These are phyloP conservation scores for Orbilia blumenaviensis DNA, from an alignment of 2,329 filamentous ascomycete genomes.

Conservation along the genomic window DNA sequence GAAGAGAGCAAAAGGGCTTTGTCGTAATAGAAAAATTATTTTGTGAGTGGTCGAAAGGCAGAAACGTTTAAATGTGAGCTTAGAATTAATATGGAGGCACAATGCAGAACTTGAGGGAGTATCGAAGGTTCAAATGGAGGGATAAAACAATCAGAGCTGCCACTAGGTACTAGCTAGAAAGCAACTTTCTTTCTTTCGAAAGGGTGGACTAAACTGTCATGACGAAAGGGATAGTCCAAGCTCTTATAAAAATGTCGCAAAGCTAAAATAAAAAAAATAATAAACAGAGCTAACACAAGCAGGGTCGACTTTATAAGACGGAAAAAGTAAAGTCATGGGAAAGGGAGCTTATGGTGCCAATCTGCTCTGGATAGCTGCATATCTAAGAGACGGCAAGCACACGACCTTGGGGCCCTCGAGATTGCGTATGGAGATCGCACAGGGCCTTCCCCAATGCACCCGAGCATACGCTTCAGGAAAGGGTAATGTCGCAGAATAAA, in stretches of 20 bases:
- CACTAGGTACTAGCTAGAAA: neutral
- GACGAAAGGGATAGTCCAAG: conserved; percentile 42
- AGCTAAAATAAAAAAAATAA: no score
- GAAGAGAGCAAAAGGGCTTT: neutral
- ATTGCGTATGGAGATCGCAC: conserved; percentile 18
- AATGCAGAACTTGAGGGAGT: conserved; percentile 9
- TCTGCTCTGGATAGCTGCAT: conserved; percentile 24
- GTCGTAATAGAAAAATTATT: neutral
- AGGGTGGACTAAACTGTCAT: conserved; percentile 20
- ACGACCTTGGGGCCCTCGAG: conserved; percentile 38
- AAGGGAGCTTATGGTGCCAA: conserved; percentile 13
- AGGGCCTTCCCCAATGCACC: conserved; percentile 25
- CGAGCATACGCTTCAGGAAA: conserved; percentile 43
- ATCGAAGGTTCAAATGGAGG: conserved; percentile 20
- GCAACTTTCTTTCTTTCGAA: conserved; percentile 40
- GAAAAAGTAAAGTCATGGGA: conserved; percentile 41
- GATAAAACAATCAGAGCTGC: conserved; percentile 10
- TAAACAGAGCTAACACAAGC: conserved; percentile 5
- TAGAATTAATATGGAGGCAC: neutral
- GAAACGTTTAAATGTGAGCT: conserved; percentile 3
- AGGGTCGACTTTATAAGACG: conserved; percentile 39
- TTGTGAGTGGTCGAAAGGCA: neutral
- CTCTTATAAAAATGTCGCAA: conserved; percentile 48
- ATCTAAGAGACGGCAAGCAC: conserved; percentile 28
- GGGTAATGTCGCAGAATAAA: conserved; percentile 41